A percentile compares a stretch with the other conserved stretches of the same genome.
Evolutionary conservation across 441 rosid species (phyloP).

Genomic region (Manihot esculenta): DNA sequence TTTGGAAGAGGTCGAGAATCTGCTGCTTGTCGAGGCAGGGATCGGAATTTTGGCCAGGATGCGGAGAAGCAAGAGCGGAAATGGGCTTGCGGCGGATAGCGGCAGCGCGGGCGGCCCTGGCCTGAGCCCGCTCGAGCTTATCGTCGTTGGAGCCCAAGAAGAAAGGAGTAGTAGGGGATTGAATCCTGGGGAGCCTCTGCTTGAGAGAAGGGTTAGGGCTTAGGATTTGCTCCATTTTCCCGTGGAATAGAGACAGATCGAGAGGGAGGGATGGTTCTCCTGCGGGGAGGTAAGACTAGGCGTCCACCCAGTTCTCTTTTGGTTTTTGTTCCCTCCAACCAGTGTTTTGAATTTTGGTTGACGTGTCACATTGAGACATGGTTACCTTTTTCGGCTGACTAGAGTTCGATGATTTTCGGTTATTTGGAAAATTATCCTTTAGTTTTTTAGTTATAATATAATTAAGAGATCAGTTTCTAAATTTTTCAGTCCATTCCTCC

Average conservation of each 20-base stretch:
- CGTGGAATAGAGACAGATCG: neutral
- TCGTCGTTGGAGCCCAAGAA: slow-evolving; percentile 80
- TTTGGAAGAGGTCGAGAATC: slow-evolving; percentile 76
- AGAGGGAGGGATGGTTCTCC: neutral
- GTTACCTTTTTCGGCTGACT: too few species aligned
- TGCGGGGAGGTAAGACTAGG: neutral
- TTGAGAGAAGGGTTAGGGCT: slow-evolving; percentile 57
- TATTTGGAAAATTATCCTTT: too few species aligned
- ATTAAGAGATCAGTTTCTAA: too few species aligned
- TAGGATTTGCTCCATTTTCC: slow-evolving; percentile 54
- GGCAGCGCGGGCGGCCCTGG: slow-evolving; percentile 84
- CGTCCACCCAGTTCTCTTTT: neutral
- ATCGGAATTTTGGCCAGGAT: slow-evolving; percentile 34
- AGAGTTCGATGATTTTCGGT: too few species aligned
- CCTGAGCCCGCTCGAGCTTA: slow-evolving; percentile 72
- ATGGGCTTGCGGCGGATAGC: slow-evolving; percentile 74
- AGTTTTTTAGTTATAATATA: too few species aligned
- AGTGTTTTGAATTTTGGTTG: neutral
- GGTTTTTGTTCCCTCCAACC: neutral
- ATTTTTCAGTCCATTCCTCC: too few species aligned
- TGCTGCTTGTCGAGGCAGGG: slow-evolving; percentile 72
- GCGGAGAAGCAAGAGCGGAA: slow-evolving; percentile 26
- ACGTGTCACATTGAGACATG: too few species aligned
- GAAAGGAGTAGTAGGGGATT: slow-evolving; percentile 75
- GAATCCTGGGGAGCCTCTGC: slow-evolving; percentile 57